Base-by-base conservation (phyloP, 495 filamentous ascomycete species). In the Tuber microsphaerosporum region DNA sequence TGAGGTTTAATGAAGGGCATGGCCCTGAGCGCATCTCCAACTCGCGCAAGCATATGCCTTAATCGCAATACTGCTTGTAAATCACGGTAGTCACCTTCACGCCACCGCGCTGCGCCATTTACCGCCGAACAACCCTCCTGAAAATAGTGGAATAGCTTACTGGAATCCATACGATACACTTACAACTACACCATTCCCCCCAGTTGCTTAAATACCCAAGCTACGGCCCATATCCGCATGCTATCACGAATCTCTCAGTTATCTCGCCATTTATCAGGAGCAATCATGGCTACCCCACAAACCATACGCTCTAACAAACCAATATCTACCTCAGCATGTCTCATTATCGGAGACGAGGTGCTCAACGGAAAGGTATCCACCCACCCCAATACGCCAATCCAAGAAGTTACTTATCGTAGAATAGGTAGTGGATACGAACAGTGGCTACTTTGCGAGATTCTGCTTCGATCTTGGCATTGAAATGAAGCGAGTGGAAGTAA, bases 291-390 rank as follows among this genome's bases (percentile, higher is more conserved):
- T 31, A 65, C 43, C 22, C 31, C 51, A 39, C 73, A 31, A 16
- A 41, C 45, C 44, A 39, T 73, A 31, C 80, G 48, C 10, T 77
- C 76, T 46, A 22, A 71, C 26, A 78, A 75, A 37, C 45, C 80
- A 34, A 69, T 82, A 75, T 89, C 93, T 81, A 97, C 94, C 71
- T 95, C 95, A 43, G 95, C 92, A 75, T 97, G 93, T 82, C 85
- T 99, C 70, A 93, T 99, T 77, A 99, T 99, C 79, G 95, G 95
- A 34, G 94, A 99, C 84, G 95, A 99, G 82, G 92, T 99, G 6
- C 87, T 99, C 4, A 93, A 93, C n/a, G 95, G 95, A 76, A 99
- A 99, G 91, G 94, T 92, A 81, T 69, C 85, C 82, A 41, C 19
- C 68, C 44, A 8, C 56, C 16, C 41, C 61, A 31, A 22, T 48